Base-by-base conservation (phyloP, 306 rosid genomes). In the Erythrophleum fordii region DNA sequence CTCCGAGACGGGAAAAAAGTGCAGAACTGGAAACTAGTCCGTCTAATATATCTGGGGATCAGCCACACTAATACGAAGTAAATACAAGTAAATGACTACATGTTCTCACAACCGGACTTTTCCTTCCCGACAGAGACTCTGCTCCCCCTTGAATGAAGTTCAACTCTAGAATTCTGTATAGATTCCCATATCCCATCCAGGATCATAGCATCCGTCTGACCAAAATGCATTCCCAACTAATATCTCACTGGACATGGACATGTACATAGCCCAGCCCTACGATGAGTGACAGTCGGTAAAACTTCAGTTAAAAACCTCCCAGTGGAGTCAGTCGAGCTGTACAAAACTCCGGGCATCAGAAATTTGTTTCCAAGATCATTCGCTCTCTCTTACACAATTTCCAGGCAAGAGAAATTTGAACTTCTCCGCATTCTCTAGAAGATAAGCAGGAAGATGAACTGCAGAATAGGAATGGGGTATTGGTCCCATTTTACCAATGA, bases 401-500 rank as follows among this genome's bases (percentile, higher is more conserved):
- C 97, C 97, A 29, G 97, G 97, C 87, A 93, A 86, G 2, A 93
- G 94, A 81, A 91, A 93, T 79, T 87, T 91, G 45, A 88, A 91
- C 61, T 86, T 80, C 20, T 86, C 90, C 17, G 94, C 90, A 73
- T 87, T 88, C 82, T 91, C 92, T 46, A 93, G 82, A 26, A 93
- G 94, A 84, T 77, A 84, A 29, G 97, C 87, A 4, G 97, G 97
- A 62, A 93, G 92, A 81, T 91, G 92, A 73, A 93, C 97, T 42
- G 94, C 97, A 22, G 97, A 93, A 86, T 77, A 91, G 35, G 97
- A 90, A 79, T 87, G 97, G 31, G 94, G 97, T 87, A 93, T 89
- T 0, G 97, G 92, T 28, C 97, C 97, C 97, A 93, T 87, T 90
- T 93, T 93, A 53, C 97, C 89, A 3, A 93, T 93, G 42, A 93